phyloP scores from a whole-genome alignment of 2,329 filamentous ascomycete genomes.

The Scedosporium boydii region DNA sequence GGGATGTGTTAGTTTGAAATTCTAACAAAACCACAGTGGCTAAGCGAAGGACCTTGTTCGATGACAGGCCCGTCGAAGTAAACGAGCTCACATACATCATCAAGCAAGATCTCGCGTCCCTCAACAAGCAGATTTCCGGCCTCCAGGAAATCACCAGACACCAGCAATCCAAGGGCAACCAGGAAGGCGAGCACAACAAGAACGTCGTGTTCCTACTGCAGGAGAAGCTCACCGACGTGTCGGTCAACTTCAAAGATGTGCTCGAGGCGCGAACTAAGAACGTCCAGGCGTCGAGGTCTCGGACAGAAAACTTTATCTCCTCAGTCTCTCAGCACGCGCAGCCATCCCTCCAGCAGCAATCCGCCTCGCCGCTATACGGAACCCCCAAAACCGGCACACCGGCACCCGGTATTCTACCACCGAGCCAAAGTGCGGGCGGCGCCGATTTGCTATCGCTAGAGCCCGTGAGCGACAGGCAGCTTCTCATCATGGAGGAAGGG shows the following conservation, averaged over 20 bases:
- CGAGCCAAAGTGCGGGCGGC: constrained; percentile 61
- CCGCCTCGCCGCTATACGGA: constrained; percentile 78
- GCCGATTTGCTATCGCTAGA: constrained; percentile 76
- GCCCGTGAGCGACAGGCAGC: constrained; percentile 71
- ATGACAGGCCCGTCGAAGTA: constrained; percentile 93
- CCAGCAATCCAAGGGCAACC: constrained; percentile 62
- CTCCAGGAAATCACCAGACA: constrained; percentile 71
- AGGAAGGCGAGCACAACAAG: constrained; percentile 95
- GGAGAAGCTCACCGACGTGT: constrained; percentile 84
- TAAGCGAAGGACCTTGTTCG: constrained; percentile 93
- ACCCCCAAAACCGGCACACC: constrained; percentile 60
- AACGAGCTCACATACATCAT: constrained; percentile 96
- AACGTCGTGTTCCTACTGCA: constrained; percentile 90
- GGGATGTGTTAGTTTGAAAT: no score
- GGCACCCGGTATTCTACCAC: constrained; percentile 67
- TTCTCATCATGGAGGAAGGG: constrained; percentile 87
- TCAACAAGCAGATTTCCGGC: constrained; percentile 77
- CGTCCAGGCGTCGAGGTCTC: constrained; percentile 83
- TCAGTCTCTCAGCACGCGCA: constrained; percentile 73
- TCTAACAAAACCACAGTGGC: constrained; percentile 49
- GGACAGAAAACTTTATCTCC: constrained; percentile 95
- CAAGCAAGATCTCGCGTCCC: constrained; percentile 82
- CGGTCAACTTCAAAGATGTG: constrained; percentile 94
- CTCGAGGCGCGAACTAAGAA: constrained; percentile 95
- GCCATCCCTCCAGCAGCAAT: constrained; percentile 53